Conservation (phyloP, 306 rosid species). For the Ammopiptanthus mongolicus region DNA sequence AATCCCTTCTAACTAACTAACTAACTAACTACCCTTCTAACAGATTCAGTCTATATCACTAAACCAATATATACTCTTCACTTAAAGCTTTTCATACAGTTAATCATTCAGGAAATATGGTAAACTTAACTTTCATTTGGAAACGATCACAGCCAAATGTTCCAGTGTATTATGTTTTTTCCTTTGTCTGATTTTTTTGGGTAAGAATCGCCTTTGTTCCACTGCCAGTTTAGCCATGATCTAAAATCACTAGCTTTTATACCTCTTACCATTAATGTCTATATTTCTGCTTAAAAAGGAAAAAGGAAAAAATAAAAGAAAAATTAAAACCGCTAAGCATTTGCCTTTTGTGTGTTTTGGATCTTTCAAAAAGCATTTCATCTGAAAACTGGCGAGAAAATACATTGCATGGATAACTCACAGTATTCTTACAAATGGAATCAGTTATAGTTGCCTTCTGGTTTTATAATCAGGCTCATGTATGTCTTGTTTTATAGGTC, state of each 20-base stretch:
- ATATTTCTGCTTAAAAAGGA: neutral
- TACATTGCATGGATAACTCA: conserved; percentile 8
- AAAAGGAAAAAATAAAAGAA: neutral
- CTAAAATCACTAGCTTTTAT: neutral
- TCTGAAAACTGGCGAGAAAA: neutral
- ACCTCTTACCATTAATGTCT: neutral
- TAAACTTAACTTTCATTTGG: conserved; percentile 12
- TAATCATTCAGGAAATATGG: neutral
- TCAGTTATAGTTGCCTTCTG: conserved; percentile 9
- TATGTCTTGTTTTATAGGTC: conserved; percentile 49
- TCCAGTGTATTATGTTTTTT: neutral
- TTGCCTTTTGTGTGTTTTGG: conserved; percentile 9
- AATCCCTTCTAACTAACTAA: too few relatives aligned
- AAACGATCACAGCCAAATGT: neutral
- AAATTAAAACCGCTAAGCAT: neutral
- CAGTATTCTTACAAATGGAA: neutral
- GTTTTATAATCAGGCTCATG: conserved; percentile 10
- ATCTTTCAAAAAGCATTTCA: neutral
- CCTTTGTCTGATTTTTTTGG: neutral
- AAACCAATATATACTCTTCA: too few relatives aligned
- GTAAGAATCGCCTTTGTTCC: neutral
- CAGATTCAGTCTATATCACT: neutral
- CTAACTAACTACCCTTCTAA: too few relatives aligned
- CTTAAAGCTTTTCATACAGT: neutral
- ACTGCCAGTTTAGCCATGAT: neutral